Evolutionary conservation across 768 basidiomycete species (phyloP).

Genomic region (Hydnum rufescens): DNA sequence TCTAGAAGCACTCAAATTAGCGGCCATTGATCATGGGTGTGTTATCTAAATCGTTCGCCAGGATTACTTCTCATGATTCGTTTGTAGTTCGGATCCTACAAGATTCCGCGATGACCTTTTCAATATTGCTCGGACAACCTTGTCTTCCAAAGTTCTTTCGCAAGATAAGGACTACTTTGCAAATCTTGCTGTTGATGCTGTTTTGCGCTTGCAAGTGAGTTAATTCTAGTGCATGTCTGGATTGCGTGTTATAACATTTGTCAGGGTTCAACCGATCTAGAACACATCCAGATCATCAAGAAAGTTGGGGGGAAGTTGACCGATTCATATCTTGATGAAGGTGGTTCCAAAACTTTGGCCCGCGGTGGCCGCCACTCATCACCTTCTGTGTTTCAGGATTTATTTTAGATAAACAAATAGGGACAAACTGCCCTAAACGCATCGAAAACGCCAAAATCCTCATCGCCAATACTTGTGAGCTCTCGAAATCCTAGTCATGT

Average conservation of each 20-base stretch:
- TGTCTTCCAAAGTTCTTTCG: slow-evolving; percentile 87
- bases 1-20: slow-evolving; percentile 59
- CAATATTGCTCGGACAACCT: slow-evolving; percentile 90
- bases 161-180: slow-evolving; percentile 98
- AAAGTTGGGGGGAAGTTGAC: slow-evolving; percentile 98
- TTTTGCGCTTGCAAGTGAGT: slow-evolving; percentile 64
- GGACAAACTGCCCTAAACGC: slow-evolving; percentile 84
- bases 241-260: neutral
- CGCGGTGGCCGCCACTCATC: neutral
- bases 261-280: slow-evolving; percentile 86
- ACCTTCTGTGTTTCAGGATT: slow-evolving; percentile 37
- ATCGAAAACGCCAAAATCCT: slow-evolving; percentile 90
- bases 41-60: slow-evolving; percentile 18
- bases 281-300: slow-evolving; percentile 99
- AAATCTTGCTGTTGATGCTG: slow-evolving; percentile 92
- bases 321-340: slow-evolving; percentile 95
- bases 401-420: slow-evolving; percentile 91
- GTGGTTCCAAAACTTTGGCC: slow-evolving; percentile 19
- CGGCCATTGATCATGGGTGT: slow-evolving; percentile 70
- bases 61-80: neutral
- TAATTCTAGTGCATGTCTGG: neutral
- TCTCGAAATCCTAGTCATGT: neutral
- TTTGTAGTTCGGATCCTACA: slow-evolving; percentile 38
- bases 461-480: slow-evolving; percentile 92
- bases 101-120: slow-evolving; percentile 78